Conservation (phyloP, 345 rosid species). For the Lumnitzera littorea region DNA sequence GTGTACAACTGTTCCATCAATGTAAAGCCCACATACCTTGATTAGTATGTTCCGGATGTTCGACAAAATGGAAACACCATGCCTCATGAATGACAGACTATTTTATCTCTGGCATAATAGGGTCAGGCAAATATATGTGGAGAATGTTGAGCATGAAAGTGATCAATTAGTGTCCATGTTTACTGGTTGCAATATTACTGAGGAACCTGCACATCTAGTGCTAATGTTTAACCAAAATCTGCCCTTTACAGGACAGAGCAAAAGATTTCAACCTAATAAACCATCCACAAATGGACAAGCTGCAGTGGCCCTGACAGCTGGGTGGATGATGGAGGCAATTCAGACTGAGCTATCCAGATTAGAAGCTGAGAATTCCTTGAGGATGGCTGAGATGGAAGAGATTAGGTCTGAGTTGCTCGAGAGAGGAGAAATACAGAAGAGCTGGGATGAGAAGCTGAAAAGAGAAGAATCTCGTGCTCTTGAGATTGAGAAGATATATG, state of each 20-base stretch:
- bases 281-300: conserved; percentile 84
- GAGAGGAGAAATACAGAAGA: conserved; percentile 50
- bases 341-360: conserved; percentile 49
- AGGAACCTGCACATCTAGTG: background rate
- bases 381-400: conserved; percentile 49
- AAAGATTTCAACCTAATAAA: conserved; percentile 69
- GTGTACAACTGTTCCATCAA: too few species aligned
- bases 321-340: conserved; percentile 59
- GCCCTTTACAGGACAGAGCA: conserved; percentile 55
- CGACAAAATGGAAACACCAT: too few species aligned
- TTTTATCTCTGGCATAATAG: too few species aligned
- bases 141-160: too few species aligned
- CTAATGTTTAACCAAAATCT: background rate
- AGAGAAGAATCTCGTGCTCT: conserved; percentile 41
- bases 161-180: too few species aligned
- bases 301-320: conserved; percentile 71
- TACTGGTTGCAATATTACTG: too few species aligned
- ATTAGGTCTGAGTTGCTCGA: conserved; percentile 56
- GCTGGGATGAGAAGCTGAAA: conserved; percentile 60
- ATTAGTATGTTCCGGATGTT: too few species aligned
- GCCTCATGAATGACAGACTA: too few species aligned
- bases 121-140: too few species aligned
- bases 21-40: too few species aligned
- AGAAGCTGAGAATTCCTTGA: conserved; percentile 48
- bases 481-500: conserved; percentile 40